Evolutionary conservation across 2,329 filamentous ascomycete species (phyloP), one percentile per base, ranked within the genome.

Genomic region (Diaporthe caulivora): DNA sequence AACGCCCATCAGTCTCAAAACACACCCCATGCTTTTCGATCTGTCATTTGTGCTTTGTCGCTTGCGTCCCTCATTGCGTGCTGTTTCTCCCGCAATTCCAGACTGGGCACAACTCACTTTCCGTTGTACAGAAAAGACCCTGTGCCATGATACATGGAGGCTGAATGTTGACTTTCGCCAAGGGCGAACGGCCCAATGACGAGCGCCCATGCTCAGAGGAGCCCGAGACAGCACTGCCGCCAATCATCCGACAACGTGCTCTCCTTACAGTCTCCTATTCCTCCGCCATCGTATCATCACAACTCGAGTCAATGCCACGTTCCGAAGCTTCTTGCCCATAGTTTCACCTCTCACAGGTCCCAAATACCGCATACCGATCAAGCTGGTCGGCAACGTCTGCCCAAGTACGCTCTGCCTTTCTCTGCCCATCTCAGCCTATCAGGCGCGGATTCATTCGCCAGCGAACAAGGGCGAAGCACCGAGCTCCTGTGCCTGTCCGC

Each of bases 231-330:
- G 11, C 37, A 2, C 31, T 55, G 8, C 71, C 58, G 24, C 73
- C 73, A 75, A 75, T 75, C 73, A 73, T 68, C 62, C 37, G 37
- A 49, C 26, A 75, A 75, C 73, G 73, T 75, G 73, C 71, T 71
- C 65, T 53, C 51, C 17, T 37, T 17, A n/a, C 29, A 13, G 72
- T 17, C 34, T 54, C 57, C 29, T 54, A 55, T 54, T 58, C 51
- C 64, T 67, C 34, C 31, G 24, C 26, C 47, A 29, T 47, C 67
- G 37, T 37, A 47, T 53, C 64, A 60, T 54, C 53, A 40, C 44
- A 62, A 40, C n/a, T 31, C 18, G 54, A 55, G 53, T 53, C 62
- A 53, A 67, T 67, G 62, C 62, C 62, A 53, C 47, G 53, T 53
- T 29, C 62, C 31, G 62, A 40, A 67, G 62, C 62, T 67, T 57